Base-by-base conservation (phyloP, 208 protist genomes). In the Trypanosoma melophagium region DNA sequence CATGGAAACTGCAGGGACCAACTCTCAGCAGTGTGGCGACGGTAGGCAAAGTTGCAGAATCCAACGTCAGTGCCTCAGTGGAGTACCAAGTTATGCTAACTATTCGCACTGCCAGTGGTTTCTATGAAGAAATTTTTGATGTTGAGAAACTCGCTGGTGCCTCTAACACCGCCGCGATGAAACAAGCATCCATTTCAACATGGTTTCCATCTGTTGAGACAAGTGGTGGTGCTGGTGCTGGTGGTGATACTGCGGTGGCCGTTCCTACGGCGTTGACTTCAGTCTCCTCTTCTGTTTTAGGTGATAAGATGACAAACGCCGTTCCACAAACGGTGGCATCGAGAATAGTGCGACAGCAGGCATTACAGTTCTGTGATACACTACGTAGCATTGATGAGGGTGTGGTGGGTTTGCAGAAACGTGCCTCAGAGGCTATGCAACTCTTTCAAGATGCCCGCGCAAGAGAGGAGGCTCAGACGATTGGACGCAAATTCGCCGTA, bases 31-130 rank as follows among this genome's bases (percentile, higher is more conserved):
- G 80, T 60, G 80, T 79, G 52, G 77, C 88, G 21, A 89, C 82
- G 10, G 80, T 96, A 13, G 81, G 86, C 52, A 96, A 96, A 63
- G 74, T 94, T 0, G 75, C 82, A 9, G 84, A 89, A 54, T 84
- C 73, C 42, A 25, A 66, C n/a, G 52, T 67, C 47, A 93, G 84
- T 53, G 84, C 80, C 67, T 89, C 81, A 0, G 78, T 94, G 53
- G 83, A 79, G 76, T 90, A 88, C 66, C 88, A 91, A 71, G 71
- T 96, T 17, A 92, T 88, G 64, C 66, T 94, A 45, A 85, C 80
- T 1, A 65, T 89, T 41, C 91, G 87, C 49, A 94, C 84, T 16
- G 70, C 71, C 24, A 87, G 81, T 14, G 83, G 84, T 40, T 84
- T 96, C 52, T 84, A 74, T 59, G 81, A 90, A 67, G 80, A 80